phyloP scores from a whole-genome alignment of 202 grass and related monocot species.

The Cymbopogon flexuosus region DNA sequence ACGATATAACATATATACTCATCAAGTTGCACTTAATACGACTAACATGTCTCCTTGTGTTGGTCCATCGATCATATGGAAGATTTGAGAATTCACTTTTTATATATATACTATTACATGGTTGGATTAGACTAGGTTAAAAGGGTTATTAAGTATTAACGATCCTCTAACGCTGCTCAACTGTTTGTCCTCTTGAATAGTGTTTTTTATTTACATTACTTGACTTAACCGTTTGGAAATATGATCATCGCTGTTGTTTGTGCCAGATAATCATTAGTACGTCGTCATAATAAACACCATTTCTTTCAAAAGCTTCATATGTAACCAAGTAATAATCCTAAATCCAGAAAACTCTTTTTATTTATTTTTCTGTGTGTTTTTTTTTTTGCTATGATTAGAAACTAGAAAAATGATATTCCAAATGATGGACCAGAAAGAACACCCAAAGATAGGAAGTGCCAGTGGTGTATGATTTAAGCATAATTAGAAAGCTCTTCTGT shows the following conservation, averaged over 20 bases:
- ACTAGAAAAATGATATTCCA: not conserved
- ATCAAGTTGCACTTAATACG: not conserved
- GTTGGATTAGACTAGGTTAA: conserved; percentile 22
- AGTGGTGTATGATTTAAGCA: conserved; percentile 4
- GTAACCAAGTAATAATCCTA: not conserved
- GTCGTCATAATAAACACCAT: too few species aligned
- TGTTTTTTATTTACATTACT: conserved; percentile 17
- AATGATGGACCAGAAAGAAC: conserved; percentile 13
- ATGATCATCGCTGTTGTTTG: not conserved
- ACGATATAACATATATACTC: not conserved
- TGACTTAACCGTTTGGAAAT: conserved; percentile 6
- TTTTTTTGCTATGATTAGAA: not conserved
- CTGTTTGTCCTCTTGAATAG: not conserved
- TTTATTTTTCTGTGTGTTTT: not conserved
- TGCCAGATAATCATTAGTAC: not conserved
- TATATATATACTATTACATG: not conserved
- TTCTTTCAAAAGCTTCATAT: not conserved
- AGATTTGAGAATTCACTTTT: not conserved
- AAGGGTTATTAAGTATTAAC: not conserved
- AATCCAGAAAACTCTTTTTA: not conserved
- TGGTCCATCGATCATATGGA: conserved; percentile 30
- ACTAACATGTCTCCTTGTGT: not conserved
- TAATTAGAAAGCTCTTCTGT: conserved; percentile 18
- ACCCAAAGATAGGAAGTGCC: conserved; percentile 13
- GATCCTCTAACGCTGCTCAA: not conserved